Percentiles rank a stretch among this genome's conserved stretches.
These are phyloP conservation scores for Metarhizium humberi DNA, from an alignment of 2,329 filamentous ascomycete genomes.

Conservation along the genomic window DNA sequence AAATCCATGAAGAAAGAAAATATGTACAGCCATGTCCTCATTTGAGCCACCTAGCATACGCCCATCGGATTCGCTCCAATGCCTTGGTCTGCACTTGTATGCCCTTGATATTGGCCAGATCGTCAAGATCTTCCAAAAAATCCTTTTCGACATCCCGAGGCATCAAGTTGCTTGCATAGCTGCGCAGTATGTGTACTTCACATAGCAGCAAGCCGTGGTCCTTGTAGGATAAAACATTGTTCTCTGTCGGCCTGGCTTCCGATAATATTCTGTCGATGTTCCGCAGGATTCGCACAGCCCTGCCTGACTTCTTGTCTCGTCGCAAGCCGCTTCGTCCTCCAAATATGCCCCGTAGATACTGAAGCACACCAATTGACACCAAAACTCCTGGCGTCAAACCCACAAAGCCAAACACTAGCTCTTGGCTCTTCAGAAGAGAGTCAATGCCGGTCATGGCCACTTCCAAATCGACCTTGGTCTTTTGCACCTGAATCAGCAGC, in stretches of 20 bases:
- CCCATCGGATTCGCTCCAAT: slow-evolving; percentile 79
- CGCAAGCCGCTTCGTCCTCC: slow-evolving; percentile 61
- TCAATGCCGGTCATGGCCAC: slow-evolving; percentile 95
- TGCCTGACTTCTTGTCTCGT: slow-evolving; percentile 55
- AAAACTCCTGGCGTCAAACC: slow-evolving; percentile 89
- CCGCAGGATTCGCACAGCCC: slow-evolving; percentile 68
- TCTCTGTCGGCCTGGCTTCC: slow-evolving; percentile 58
- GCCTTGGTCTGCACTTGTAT: slow-evolving; percentile 70
- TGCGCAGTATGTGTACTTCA: slow-evolving; percentile 76
- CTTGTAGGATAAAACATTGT: slow-evolving; percentile 75
- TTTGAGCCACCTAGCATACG: slow-evolving; percentile 68
- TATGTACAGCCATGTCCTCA: slow-evolving; percentile 9
- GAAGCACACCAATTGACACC: slow-evolving; percentile 64
- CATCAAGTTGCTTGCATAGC: slow-evolving; percentile 50
- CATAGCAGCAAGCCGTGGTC: slow-evolving; percentile 86
- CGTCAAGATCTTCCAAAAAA: slow-evolving; percentile 80
- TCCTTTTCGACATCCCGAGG: slow-evolving; percentile 70
- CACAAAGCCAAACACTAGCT: slow-evolving; percentile 95
- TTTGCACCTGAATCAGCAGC: slow-evolving; percentile 91
- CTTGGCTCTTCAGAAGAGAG: slow-evolving; percentile 86
- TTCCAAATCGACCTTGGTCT: slow-evolving; percentile 97
- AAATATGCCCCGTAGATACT: slow-evolving; percentile 62
- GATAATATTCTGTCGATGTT: slow-evolving; percentile 79
- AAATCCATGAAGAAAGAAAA: neutral
- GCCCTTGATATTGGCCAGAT: slow-evolving; percentile 75